These are phyloP conservation scores for Bromus sterilis DNA, from an alignment of 176 grass and related monocot genomes.

Conservation along the genomic window DNA sequence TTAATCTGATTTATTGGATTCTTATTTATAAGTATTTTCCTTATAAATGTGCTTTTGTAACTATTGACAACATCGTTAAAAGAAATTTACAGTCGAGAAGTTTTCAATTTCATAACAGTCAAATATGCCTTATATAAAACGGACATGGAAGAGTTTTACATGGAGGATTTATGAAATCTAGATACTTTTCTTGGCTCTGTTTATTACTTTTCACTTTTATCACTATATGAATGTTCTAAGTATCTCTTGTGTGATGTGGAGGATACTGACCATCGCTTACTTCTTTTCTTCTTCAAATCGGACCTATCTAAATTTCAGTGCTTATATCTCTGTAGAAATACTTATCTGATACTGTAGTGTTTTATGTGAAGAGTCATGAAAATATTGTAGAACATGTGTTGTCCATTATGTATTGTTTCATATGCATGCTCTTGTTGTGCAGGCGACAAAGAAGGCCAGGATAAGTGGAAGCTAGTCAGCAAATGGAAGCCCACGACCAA, in stretches of 20 bases:
- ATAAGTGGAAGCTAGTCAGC: constrained; percentile 62
- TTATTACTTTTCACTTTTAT: background rate
- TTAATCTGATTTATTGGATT: background rate
- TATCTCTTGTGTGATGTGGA: background rate
- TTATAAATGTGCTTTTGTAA: background rate
- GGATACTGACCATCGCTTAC: background rate
- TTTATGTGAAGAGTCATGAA: background rate
- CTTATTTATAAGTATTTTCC: background rate
- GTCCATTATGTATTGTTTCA: background rate
- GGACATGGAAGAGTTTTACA: background rate
- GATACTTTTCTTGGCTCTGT: background rate
- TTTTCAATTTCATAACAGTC: background rate
- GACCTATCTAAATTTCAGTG: background rate
- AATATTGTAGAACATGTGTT: background rate
- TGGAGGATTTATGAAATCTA: background rate
- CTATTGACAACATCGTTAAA: background rate
- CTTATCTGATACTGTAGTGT: background rate
- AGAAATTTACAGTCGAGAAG: no score
- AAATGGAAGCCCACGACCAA: constrained; percentile 94
- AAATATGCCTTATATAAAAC: background rate
- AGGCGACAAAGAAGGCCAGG: constrained; percentile 57
- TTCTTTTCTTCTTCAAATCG: background rate
- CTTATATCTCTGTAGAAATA: background rate
- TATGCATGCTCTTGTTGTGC: constrained; percentile 8
- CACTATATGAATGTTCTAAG: background rate